These are phyloP conservation scores for Aurinia saxatilis DNA, from an alignment of 345 rosid genomes.

Conservation along the genomic window DNA sequence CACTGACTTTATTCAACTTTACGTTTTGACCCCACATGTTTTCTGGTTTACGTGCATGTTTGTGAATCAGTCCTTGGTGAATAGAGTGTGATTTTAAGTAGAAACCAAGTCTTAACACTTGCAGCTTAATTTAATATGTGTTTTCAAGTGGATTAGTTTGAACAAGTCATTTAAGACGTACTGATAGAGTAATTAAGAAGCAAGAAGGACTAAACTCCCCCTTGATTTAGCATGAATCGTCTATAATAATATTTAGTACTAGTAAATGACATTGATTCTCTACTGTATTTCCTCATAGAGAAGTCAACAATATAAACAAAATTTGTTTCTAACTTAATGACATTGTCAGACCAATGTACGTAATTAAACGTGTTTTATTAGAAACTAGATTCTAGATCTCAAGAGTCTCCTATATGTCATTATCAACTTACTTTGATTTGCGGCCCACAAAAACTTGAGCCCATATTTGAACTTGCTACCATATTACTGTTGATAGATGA, in stretches of 20 bases:
- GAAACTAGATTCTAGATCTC: too few species aligned
- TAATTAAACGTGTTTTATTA: too few species aligned
- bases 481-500: neutral
- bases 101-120: neutral
- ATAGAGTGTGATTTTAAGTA: neutral
- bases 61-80: neutral
- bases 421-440: too few species aligned
- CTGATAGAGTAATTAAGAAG: too few species aligned
- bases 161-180: neutral
- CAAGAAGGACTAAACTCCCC: too few species aligned
- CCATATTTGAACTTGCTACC: neutral
- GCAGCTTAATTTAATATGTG: neutral
- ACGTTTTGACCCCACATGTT: constrained; percentile 19
- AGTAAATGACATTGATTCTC: neutral
- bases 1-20: constrained; percentile 8
- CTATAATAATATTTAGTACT: too few species aligned
- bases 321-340: too few species aligned
- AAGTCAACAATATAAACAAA: neutral
- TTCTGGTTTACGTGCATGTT: neutral
- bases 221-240: too few species aligned
- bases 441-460: too few species aligned
- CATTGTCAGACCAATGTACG: too few species aligned
- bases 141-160: neutral
- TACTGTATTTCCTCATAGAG: neutral
- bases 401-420: too few species aligned